Base-by-base conservation (phyloP, 2,329 filamentous ascomycete species). In the Peltaster fructicola region DNA sequence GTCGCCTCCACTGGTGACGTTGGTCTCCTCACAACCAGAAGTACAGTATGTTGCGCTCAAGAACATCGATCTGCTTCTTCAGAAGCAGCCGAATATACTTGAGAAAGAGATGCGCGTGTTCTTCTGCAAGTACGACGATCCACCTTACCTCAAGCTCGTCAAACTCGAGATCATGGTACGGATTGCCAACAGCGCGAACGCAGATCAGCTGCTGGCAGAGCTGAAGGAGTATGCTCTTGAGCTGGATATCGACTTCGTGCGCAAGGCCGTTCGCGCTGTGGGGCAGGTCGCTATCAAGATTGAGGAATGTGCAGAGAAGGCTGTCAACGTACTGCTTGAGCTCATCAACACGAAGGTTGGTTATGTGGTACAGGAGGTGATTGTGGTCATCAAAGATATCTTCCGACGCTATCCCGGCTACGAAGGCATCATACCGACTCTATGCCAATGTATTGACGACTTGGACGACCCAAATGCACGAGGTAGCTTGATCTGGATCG, bases 111-210 rank as follows among this genome's bases (percentile, higher is more conserved):
- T 98, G 44, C 72, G 88, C 21, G 88, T 98, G 6, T 98, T 98
- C 59, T 98, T 98, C 59, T 98, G 88, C 73, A 98, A 98, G 57
- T 98, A 98, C 59, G 95, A 95, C 48, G 88, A 98, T 41, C 85
- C 88, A 2, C 82, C 82, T 12, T 98, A 98, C 49, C 73, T 98
- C 43, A 98, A 98, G 53, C 71, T 98, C 31, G 78, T 92, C 48
- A 98, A 98, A 49, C 68, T 98, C 24, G 88, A 98, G 49, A 95
- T 95, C 35, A 95, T 98, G 88, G 85, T 98, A 23, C 74, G 88
- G 51, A 95, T 98, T 71, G 81, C 85, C 32, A 95, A 93, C 54
- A 84, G 93, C 40, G 77, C 75, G 47, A 98, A 95, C 47, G 85
- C 85, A 31, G 88, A 98, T 45, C 88, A 95, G 47, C 63, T 98